These are phyloP conservation scores for Paramecium sonneborni DNA, from an alignment of 73 alveolate genomes.

Conservation along the genomic window DNA sequence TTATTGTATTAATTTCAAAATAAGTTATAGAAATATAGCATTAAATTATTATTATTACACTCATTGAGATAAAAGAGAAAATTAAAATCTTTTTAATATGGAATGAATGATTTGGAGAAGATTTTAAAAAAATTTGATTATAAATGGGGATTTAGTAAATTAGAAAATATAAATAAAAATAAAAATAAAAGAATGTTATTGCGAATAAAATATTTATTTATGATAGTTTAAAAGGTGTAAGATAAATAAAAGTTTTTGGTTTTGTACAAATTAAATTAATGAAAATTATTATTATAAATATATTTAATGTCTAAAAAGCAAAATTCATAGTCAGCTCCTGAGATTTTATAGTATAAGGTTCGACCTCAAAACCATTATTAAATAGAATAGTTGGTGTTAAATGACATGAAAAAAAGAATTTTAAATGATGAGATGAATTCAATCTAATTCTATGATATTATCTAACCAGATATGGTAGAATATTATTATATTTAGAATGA, in stretches of 20 bases:
- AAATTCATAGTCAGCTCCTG: not conserved
- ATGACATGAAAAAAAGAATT: conserved; percentile 18
- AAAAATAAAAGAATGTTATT: not conserved
- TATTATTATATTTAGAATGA: not conserved
- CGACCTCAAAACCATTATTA: not conserved
- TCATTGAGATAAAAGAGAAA: not conserved
- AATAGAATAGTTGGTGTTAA: conserved; percentile 1
- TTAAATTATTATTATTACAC: not conserved
- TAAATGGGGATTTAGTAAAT: not conserved
- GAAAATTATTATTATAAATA: not conserved
- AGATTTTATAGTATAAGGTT: not conserved
- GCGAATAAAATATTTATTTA: not conserved
- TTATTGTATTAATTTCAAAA: not conserved
- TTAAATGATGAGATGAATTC: conserved; percentile 39
- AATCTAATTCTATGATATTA: conserved; percentile 42
- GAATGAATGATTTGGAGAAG: not conserved
- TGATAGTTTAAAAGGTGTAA: not conserved
- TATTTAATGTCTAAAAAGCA: conserved; percentile 25
- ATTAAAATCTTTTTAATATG: not conserved
- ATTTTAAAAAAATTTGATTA: not conserved
- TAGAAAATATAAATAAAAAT: not conserved
- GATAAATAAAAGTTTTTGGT: not conserved
- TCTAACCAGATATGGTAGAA: conserved; percentile 7
- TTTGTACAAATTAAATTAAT: conserved; percentile 3
- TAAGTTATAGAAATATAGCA: not conserved